Evolutionary conservation across 2,329 filamentous ascomycete species (phyloP).

Genomic region (Xylaria sp.): DNA sequence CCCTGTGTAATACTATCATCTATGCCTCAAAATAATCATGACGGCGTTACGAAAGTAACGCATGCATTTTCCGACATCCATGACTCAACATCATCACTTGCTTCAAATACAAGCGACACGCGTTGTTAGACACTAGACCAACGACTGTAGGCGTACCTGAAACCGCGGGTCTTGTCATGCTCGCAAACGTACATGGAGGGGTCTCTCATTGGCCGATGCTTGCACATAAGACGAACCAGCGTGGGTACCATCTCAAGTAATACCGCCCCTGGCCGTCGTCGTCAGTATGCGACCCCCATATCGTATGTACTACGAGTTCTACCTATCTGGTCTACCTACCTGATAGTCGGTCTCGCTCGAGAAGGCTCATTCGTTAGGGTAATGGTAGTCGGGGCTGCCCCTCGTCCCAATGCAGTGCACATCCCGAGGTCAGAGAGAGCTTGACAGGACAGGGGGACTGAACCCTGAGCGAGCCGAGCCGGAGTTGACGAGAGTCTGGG

Average conservation of each 20-base stretch:
- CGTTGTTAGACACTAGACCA: constrained; percentile 2
- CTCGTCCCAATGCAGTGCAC: neutral
- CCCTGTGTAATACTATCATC: constrained; percentile 37
- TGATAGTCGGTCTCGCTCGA: neutral
- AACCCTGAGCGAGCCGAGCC: constrained; percentile 17
- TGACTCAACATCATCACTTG: neutral
- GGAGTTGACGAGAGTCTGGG: constrained; percentile 30
- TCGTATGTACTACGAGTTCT: neutral
- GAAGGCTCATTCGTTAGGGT: neutral
- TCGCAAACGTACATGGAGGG: neutral
- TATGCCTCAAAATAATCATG: constrained; percentile 14
- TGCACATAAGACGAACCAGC: constrained; percentile 10
- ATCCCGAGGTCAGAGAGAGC: neutral
- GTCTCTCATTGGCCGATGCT: constrained; percentile 13
- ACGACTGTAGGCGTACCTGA: constrained; percentile 22
- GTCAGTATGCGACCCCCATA: no score
- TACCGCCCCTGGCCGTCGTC: neutral
- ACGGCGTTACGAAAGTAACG: neutral
- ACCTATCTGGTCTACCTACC: neutral
- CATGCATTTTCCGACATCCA: neutral
- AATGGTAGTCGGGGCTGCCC: neutral
- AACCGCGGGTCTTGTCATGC: constrained; percentile 22
- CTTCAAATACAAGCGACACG: neutral
- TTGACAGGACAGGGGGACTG: neutral
- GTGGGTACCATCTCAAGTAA: neutral